phyloP scores from a whole-genome alignment of 176 grass and related monocot species.

The Musa schizocarpa region DNA sequence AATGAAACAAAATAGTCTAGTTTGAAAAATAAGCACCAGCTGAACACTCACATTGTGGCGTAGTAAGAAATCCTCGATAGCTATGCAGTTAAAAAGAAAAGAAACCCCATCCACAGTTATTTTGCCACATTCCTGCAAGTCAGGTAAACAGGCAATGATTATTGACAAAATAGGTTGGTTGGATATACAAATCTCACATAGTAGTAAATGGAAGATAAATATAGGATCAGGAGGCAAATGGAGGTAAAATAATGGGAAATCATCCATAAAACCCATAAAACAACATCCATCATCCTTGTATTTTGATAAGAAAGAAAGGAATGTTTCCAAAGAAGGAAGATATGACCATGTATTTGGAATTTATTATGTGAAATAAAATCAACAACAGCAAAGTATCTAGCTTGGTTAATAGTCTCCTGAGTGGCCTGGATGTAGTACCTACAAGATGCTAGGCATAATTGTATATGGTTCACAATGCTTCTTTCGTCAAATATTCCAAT shows the following conservation, averaged over 20 bases:
- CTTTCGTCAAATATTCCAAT: too few relatives aligned
- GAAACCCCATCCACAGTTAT: conserved; percentile 55
- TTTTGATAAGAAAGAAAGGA: background rate
- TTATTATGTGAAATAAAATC: too few relatives aligned
- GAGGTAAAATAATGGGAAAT: background rate
- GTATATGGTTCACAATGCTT: too few relatives aligned
- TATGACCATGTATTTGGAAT: too few relatives aligned
- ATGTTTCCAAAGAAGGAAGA: background rate
- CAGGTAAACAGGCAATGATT: too few relatives aligned
- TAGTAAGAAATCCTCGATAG: conserved; percentile 61
- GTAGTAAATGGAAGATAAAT: background rate
- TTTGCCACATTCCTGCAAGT: conserved; percentile 63
- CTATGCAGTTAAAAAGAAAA: conserved; percentile 69
- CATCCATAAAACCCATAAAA: background rate
- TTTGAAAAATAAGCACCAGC: background rate
- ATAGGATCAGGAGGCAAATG: background rate
- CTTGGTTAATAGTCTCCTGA: background rate
- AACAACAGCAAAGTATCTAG: background rate
- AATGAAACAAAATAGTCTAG: background rate
- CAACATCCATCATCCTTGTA: background rate
- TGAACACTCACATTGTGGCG: conserved; percentile 62
- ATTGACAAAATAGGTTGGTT: too few relatives aligned
- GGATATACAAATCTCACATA: background rate
- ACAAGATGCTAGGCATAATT: too few relatives aligned
- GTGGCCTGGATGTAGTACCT: too few relatives aligned